phyloP scores from a whole-genome alignment of 306 rosid genomes.

The Cicer arietinum region DNA sequence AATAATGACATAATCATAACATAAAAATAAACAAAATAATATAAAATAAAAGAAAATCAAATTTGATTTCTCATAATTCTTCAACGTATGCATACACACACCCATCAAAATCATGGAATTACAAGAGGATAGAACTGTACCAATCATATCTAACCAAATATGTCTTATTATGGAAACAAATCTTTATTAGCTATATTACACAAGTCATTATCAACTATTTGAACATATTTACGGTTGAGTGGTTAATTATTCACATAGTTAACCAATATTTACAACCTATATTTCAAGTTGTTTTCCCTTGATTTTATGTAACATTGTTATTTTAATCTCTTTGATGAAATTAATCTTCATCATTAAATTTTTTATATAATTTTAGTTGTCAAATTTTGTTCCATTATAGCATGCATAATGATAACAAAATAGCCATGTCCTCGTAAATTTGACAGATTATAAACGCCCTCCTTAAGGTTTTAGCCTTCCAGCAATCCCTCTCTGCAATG shows the following conservation, averaged over 20 bases:
- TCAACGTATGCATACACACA: no score
- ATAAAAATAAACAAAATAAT: no score
- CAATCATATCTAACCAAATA: not conserved
- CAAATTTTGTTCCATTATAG: constrained; percentile 27
- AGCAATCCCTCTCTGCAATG: constrained; percentile 61
- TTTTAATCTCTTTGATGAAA: not conserved
- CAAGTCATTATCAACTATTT: not conserved
- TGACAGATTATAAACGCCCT: constrained; percentile 74
- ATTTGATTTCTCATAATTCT: no score
- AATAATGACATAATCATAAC: no score
- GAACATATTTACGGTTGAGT: not conserved
- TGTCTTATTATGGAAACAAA: constrained; percentile 5
- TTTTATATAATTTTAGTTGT: constrained; percentile 17
- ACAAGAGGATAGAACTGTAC: not conserved
- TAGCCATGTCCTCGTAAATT: constrained; percentile 38
- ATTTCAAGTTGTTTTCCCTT: constrained; percentile 16
- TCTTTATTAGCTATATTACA: not conserved
- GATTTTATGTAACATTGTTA: constrained; percentile 22
- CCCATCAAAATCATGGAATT: not conserved
- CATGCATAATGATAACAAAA: constrained; percentile 40
- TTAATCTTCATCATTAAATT: constrained; percentile 18
- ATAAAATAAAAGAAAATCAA: no score
- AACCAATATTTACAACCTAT: not conserved
- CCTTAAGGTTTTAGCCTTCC: constrained; percentile 71
- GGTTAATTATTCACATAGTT: constrained; percentile 1